phyloP scores from a whole-genome alignment of 2,329 filamentous ascomycete genomes.

The Hypoxylon sp. region DNA sequence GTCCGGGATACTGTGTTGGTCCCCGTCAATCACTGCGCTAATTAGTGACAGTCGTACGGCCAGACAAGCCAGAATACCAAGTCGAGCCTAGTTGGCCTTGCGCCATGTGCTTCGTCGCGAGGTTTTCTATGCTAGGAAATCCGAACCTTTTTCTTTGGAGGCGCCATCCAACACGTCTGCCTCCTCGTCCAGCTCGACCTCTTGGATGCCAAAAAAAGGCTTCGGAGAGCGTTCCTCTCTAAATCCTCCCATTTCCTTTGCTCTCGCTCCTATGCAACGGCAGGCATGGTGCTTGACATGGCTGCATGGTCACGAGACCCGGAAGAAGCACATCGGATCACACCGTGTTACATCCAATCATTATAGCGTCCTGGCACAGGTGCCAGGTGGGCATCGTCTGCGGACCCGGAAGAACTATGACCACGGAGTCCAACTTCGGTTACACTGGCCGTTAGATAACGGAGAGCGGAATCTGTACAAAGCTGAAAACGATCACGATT shows the following conservation, averaged over 20 bases:
- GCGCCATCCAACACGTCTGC: neutral
- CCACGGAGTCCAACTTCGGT: constrained; percentile 13
- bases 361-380: no score
- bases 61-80: constrained; percentile 17
- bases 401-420: constrained; percentile 10
- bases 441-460: neutral
- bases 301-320: constrained; percentile 18
- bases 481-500: neutral
- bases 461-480: neutral
- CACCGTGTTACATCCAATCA: neutral
- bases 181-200: constrained; percentile 16
- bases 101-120: constrained; percentile 23
- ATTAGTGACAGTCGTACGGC: constrained; percentile 23
- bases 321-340: constrained; percentile 15
- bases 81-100: constrained; percentile 14
- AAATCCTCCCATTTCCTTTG: neutral
- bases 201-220: neutral
- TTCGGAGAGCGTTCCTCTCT: constrained; percentile 4
- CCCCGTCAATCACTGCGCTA: constrained; percentile 38
- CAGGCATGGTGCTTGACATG: neutral
- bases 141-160: constrained; percentile 17
- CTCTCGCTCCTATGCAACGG: neutral
- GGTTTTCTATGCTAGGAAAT: constrained; percentile 32
- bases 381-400: constrained; percentile 2
- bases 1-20: constrained; percentile 39